Percentiles rank a stretch among this genome's conserved stretches.
phyloP scores from a whole-genome alignment of 2,329 filamentous ascomycete species.

The Trichophyton benhamiae region DNA sequence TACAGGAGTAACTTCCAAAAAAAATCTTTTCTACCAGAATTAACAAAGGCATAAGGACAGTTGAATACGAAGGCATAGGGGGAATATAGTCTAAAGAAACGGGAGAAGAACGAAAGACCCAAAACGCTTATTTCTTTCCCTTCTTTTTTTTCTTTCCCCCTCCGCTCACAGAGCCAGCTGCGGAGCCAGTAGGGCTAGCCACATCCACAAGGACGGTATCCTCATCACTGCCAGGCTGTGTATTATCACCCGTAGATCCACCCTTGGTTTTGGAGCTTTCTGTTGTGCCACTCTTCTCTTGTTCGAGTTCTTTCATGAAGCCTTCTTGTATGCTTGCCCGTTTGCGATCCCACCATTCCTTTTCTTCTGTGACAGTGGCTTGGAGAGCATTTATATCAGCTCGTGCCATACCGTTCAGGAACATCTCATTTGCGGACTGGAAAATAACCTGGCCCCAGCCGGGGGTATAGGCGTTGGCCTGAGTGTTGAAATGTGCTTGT shows the following conservation, averaged over 20 bases:
- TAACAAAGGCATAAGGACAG: neutral
- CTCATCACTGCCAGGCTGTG: constrained; percentile 48
- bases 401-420: constrained; percentile 67
- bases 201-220: constrained; percentile 67
- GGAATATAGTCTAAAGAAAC: neutral
- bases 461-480: constrained; percentile 83
- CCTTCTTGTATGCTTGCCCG: constrained; percentile 58
- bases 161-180: constrained; percentile 16
- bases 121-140: constrained; percentile 31
- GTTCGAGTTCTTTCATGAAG: constrained; percentile 70
- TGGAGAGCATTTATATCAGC: constrained; percentile 64
- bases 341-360: constrained; percentile 86
- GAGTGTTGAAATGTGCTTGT: neutral
- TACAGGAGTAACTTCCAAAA: neutral
- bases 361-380: constrained; percentile 57
- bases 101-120: neutral
- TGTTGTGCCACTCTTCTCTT: constrained; percentile 19
- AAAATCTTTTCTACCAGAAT: neutral
- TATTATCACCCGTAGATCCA: constrained; percentile 12
- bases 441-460: constrained; percentile 94
- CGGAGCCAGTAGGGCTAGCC: constrained; percentile 33
- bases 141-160: constrained; percentile 36
- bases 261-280: constrained; percentile 9
- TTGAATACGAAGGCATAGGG: neutral
- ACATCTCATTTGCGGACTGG: constrained; percentile 93